These are phyloP conservation scores for Coccomyxa sp. DNA, from an alignment of 139 green algal genomes.

Conservation along the genomic window DNA sequence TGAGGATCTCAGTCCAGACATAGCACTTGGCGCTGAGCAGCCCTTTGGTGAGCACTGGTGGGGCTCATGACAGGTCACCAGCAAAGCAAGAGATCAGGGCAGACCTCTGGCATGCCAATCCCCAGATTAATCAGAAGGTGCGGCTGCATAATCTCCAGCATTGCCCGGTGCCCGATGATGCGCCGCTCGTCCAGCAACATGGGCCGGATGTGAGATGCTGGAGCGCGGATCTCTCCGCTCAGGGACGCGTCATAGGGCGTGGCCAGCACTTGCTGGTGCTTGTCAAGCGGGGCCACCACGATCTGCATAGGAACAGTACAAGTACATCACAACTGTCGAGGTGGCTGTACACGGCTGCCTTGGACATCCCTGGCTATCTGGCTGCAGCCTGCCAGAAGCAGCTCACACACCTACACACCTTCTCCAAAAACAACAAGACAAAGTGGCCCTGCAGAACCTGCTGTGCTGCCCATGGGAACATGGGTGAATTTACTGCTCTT, in stretches of 20 bases:
- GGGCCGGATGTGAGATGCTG: slow-evolving; percentile 7
- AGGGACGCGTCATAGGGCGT: slow-evolving; percentile 25
- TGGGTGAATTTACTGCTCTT: too few species aligned
- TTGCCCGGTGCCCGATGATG: slow-evolving; percentile 35
- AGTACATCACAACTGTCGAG: too few species aligned
- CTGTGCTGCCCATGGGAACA: too few species aligned
- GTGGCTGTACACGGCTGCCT: too few species aligned
- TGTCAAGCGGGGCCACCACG: slow-evolving; percentile 27
- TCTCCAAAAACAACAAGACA: too few species aligned
- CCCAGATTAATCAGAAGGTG: slow-evolving; percentile 49
- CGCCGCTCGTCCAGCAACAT: slow-evolving; percentile 24
- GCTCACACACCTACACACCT: too few species aligned
- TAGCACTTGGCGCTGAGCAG: not conserved
- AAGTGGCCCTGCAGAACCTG: too few species aligned
- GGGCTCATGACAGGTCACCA: not conserved
- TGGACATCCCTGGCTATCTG: too few species aligned
- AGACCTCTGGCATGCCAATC: slow-evolving; percentile 39
- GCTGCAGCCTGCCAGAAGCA: too few species aligned
- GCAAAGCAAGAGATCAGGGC: not conserved
- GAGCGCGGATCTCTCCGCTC: slow-evolving; percentile 23
- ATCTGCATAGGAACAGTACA: slow-evolving; percentile 16
- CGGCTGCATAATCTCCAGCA: slow-evolving; percentile 31
- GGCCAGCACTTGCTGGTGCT: slow-evolving; percentile 26
- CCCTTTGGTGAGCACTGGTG: not conserved
- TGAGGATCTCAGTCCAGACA: too few species aligned